Conservation (phyloP, 768 basidiomycete genomes). For the Pleurotus salmoneostramineus region DNA sequence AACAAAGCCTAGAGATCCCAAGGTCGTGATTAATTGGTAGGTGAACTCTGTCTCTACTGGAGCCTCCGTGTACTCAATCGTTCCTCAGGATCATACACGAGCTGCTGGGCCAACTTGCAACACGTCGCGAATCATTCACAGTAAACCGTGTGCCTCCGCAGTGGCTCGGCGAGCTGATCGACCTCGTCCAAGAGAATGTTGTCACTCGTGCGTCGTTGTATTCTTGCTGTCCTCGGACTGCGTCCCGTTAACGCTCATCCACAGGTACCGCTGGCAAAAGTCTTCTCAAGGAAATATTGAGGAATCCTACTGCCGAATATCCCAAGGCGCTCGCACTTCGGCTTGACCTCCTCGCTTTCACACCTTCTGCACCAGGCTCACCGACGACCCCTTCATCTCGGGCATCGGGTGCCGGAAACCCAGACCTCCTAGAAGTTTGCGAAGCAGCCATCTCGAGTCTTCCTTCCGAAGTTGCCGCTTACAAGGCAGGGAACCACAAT, state of each 20-base stretch:
- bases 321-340: conserved; percentile 41
- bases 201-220: conserved; percentile 58
- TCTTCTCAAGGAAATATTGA: conserved; percentile 70
- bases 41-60: conserved; percentile 16
- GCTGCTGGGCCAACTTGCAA: conserved; percentile 72
- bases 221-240: background rate
- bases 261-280: conserved; percentile 76
- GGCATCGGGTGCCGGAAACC: conserved; percentile 15
- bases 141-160: conserved; percentile 55
- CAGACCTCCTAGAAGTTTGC: conserved; percentile 53
- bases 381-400: conserved; percentile 11
- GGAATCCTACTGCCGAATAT: conserved; percentile 32
- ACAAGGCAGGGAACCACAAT: conserved; percentile 66
- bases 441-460: conserved; percentile 57
- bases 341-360: conserved; percentile 42
- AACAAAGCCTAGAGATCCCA: conserved; percentile 49
- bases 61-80: conserved; percentile 1
- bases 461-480: conserved; percentile 63
- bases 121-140: conserved; percentile 46
- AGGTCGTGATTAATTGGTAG: conserved; percentile 82
- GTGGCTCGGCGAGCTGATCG: conserved; percentile 76
- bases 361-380: conserved; percentile 8
- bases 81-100: conserved; percentile 83
- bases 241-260: conserved; percentile 7
- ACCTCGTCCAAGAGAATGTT: conserved; percentile 58